Percentiles rank a stretch among this genome's conserved stretches.
Conservation (phyloP, 2,329 filamentous ascomycete genomes). For the Cyphellophora attinorum region DNA sequence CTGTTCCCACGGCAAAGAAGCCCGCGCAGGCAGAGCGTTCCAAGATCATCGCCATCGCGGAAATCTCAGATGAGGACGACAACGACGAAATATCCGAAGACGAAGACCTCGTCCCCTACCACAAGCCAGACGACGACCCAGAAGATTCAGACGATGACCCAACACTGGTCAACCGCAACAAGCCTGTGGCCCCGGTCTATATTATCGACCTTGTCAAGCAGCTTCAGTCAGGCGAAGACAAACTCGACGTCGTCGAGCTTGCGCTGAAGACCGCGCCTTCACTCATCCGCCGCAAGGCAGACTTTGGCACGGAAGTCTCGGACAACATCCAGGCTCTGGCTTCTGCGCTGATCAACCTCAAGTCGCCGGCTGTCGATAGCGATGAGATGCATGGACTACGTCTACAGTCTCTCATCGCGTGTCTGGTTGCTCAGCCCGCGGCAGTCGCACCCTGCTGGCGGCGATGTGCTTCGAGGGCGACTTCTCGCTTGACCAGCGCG, state of each 20-base stretch:
- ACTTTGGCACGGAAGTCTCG: slow-evolving; percentile 77
- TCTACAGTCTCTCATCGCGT: slow-evolving; percentile 70
- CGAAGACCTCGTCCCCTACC: slow-evolving; percentile 65
- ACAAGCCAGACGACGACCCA: slow-evolving; percentile 76
- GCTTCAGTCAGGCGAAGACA: slow-evolving; percentile 66
- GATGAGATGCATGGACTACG: slow-evolving; percentile 67
- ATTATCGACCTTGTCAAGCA: slow-evolving; percentile 19
- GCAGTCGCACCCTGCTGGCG: slow-evolving; percentile 74
- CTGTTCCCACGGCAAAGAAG: slow-evolving; percentile 10
- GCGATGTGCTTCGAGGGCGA: slow-evolving; percentile 85
- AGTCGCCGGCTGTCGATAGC: slow-evolving; percentile 30
- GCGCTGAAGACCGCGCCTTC: slow-evolving; percentile 66
- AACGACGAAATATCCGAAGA: slow-evolving; percentile 41
- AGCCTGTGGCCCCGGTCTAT: slow-evolving; percentile 68
- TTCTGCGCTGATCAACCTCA: slow-evolving; percentile 61
- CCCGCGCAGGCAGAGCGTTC: slow-evolving; percentile 19
- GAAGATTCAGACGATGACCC: slow-evolving; percentile 93
- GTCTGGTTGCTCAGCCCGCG: slow-evolving; percentile 66
- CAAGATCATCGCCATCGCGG: slow-evolving; percentile 50
- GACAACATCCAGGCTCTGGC: slow-evolving; percentile 78
- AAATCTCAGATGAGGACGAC: slow-evolving; percentile 48
- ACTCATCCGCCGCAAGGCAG: slow-evolving; percentile 78
- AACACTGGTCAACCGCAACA: slow-evolving; percentile 73
- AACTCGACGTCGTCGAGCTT: slow-evolving; percentile 74
- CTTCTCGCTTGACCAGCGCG: slow-evolving; percentile 77